Base-by-base conservation (phyloP, 352 stramenopile genomes). In the Globisporangium nagaii region DNA sequence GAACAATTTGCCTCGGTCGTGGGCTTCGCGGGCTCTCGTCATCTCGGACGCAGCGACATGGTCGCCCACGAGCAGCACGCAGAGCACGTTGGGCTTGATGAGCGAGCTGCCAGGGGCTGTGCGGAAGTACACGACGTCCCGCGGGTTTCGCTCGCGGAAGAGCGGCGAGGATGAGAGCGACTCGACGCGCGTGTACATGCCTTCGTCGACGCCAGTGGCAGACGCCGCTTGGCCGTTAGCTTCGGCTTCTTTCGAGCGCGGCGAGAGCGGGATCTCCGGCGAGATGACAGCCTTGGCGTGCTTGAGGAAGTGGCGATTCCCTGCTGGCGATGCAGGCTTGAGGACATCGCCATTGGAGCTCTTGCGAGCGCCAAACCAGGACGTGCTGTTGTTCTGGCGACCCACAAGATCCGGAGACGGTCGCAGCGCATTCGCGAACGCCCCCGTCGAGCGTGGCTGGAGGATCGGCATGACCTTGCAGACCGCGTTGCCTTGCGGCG, bases 41-140 rank as follows among this genome's bases (percentile, higher is more conserved):
- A 85, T 63, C 60, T 90, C 79, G 0, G 52, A 76, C 7, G 36
- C 19, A 4, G 71, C 15, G 27, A 92, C 71, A 40, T 92, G 82
- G 13, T 86, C 75, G 8, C 75, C 76, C 3, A 83, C 61, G 1
- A 90, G 56, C 30, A 92, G 65, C 17, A 86, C 75, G 19, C 72
- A 79, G 1, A 91, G 56, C 8, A 84, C 60, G 13, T 88, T 75
- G 3, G 74, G 47, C 19, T 84, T 79, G 40, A 90, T 61, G 27
- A 86, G 70, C 22, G 70, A 71, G 48, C 73, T 82, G 3, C 79
- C 78, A 15, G 79, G 75, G 1, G 82, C 77, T 0, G 72, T 82
- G 1, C 79, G 73, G 31, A 92, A 92, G 48, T 75, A 92, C 2
- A 89, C 52, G 13, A 88, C 70, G 40, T 90, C 82, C 3, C 75